Evolutionary conservation across 805 yeast genomes (phyloP).

Genomic region (Saturnispora quitensis): DNA sequence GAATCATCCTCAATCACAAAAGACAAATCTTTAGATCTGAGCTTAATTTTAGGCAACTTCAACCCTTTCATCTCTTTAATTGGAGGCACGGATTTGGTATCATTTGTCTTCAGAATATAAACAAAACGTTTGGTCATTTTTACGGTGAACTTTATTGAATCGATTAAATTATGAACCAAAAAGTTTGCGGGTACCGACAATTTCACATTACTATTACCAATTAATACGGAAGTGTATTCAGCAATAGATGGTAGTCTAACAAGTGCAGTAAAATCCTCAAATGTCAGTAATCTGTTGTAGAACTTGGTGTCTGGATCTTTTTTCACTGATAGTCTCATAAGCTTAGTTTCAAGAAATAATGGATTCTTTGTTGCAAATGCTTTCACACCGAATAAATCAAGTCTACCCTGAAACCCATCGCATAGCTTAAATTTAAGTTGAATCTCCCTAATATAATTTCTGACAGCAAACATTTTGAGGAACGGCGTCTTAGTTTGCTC

Average conservation of each 20-base stretch:
- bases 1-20: conserved; percentile 54
- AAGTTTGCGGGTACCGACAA: conserved; percentile 64
- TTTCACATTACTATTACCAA: conserved; percentile 33
- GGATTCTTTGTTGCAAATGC: conserved; percentile 10
- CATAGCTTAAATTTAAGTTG: conserved; percentile 31
- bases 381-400: conserved; percentile 32
- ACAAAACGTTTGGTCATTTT: conserved; percentile 59
- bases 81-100: conserved; percentile 26
- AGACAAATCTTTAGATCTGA: conserved; percentile 34
- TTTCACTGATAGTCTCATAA: conserved; percentile 11
- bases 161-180: conserved; percentile 70
- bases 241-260: conserved; percentile 1
- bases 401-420: conserved; percentile 38
- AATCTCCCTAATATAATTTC: conserved; percentile 6
- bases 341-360: conserved; percentile 5
- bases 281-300: conserved; percentile 8
- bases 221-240: conserved; percentile 4
- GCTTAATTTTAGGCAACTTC: conserved; percentile 33
- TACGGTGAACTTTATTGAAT: conserved; percentile 56
- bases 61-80: conserved; percentile 31
- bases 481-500: not conserved
- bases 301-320: not conserved
- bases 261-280: conserved; percentile 11
- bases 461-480: conserved; percentile 6
- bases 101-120: conserved; percentile 37